Conservation (phyloP, 768 basidiomycete species). For the Agrocybe praecox region DNA sequence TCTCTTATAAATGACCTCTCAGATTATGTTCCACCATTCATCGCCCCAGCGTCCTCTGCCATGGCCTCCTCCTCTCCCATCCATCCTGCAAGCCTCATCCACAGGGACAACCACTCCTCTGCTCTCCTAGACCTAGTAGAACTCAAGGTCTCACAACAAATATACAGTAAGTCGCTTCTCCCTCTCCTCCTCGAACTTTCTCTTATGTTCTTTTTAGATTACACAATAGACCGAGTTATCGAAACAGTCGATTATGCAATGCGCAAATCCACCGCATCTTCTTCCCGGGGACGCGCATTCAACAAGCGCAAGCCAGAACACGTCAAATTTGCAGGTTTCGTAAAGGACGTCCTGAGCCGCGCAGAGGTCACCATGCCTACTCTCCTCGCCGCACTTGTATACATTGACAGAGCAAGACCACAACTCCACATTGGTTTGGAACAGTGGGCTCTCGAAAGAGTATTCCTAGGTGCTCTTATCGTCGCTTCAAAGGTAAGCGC, state of each 20-base stretch:
- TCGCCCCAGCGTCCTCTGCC: constrained; percentile 17
- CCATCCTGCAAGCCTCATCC: constrained; percentile 57
- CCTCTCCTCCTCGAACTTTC: background rate
- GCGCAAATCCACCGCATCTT: constrained; percentile 60
- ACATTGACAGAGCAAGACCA: constrained; percentile 76
- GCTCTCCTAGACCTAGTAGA: constrained; percentile 71
- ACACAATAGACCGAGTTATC: constrained; percentile 66
- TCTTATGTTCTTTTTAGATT: constrained; percentile 43
- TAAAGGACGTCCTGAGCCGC: constrained; percentile 65
- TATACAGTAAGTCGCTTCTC: constrained; percentile 60
- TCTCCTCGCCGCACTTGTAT: constrained; percentile 71
- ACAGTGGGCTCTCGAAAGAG: constrained; percentile 87
- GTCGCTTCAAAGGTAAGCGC: constrained; percentile 75
- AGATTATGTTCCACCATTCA: constrained; percentile 14
- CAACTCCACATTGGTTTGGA: constrained; percentile 82
- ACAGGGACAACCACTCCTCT: constrained; percentile 62
- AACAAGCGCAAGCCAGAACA: constrained; percentile 50
- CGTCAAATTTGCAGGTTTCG: constrained; percentile 64
- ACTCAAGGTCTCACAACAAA: constrained; percentile 57
- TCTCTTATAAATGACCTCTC: constrained; percentile 25
- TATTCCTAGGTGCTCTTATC: constrained; percentile 90
- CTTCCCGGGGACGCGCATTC: constrained; percentile 48
- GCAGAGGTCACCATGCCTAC: constrained; percentile 75
- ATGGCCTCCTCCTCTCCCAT: constrained; percentile 26
- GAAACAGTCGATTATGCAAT: constrained; percentile 80